Evolutionary conservation across 2,329 filamentous ascomycete species (phyloP).

Genomic region (Aspergillus viridinutans): DNA sequence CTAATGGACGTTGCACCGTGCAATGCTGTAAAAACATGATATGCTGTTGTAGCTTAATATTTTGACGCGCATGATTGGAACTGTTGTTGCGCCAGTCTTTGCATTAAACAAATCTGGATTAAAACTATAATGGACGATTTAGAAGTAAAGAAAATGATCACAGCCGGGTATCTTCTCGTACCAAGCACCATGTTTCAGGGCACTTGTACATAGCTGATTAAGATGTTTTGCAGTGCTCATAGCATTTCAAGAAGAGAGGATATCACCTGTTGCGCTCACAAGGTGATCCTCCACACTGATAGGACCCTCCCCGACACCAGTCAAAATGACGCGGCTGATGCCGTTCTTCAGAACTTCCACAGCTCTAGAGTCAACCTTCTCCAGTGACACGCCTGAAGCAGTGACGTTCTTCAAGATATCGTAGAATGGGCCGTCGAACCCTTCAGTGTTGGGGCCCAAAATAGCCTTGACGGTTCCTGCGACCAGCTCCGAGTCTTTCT

Average conservation of each 20-base stretch:
- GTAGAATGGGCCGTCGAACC: constrained; percentile 56
- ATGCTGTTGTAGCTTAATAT: background rate
- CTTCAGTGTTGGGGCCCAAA: constrained; percentile 59
- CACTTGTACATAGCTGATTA: background rate
- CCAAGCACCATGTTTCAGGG: background rate
- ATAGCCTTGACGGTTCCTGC: constrained; percentile 73
- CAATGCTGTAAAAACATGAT: background rate
- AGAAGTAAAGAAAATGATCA: background rate
- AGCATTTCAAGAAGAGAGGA: constrained; percentile 20
- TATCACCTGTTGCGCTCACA: constrained; percentile 62
- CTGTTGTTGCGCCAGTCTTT: background rate
- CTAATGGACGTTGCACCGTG: background rate
- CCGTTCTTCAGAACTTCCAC: constrained; percentile 67
- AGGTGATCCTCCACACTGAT: constrained; percentile 73
- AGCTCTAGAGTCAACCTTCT: constrained; percentile 54
- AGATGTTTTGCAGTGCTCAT: background rate
- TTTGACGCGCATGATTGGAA: background rate
- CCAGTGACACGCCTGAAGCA: constrained; percentile 52
- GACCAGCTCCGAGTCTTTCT: constrained; percentile 68
- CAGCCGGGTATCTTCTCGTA: constrained; percentile 3
- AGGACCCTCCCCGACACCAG: constrained; percentile 85
- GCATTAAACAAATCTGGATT: background rate
- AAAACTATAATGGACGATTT: background rate
- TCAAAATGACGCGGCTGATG: constrained; percentile 84
- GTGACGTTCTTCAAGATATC: constrained; percentile 50